Conservation (phyloP, 352 stramenopile species). For the Phytophthora europaea region DNA sequence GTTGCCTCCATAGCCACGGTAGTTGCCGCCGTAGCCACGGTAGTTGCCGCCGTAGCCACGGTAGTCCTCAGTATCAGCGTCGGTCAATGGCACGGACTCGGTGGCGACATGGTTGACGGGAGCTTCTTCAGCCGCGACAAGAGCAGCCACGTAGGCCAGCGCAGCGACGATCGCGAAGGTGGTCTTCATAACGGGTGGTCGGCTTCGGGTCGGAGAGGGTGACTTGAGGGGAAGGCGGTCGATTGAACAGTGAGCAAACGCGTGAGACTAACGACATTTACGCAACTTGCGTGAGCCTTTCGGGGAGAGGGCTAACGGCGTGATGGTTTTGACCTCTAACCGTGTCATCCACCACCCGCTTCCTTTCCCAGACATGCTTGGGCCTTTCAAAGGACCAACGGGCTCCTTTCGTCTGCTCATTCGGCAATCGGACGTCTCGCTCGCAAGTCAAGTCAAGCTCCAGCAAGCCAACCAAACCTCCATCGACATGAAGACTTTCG, state of each 20-base stretch:
- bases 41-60: constrained; percentile 8
- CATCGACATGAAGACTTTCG: background rate
- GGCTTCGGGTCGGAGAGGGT: background rate
- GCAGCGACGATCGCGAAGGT: constrained; percentile 23
- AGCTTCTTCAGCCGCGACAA: constrained; percentile 4
- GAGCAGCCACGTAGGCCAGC: constrained; percentile 6
- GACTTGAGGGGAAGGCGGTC: constrained; percentile 9
- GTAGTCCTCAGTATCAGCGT: constrained; percentile 12
- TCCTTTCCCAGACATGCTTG: constrained; percentile 14
- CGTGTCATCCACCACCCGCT: background rate
- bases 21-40: background rate
- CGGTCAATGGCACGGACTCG: background rate
- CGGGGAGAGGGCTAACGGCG: too few relatives aligned
- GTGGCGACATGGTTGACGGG: background rate
- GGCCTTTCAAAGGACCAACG: background rate
- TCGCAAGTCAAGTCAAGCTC: constrained; percentile 1
- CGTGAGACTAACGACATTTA: background rate
- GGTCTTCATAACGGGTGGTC: constrained; percentile 27
- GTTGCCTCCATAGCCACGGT: background rate
- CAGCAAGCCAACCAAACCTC: background rate
- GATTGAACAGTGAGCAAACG: constrained; percentile 17
- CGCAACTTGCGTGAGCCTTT: background rate
- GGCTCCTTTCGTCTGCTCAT: background rate
- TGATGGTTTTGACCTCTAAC: background rate
- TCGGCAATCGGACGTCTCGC: background rate